phyloP scores from a whole-genome alignment of 1,284 basidiomycete genomes.

The Fomitopsis schrenkii region DNA sequence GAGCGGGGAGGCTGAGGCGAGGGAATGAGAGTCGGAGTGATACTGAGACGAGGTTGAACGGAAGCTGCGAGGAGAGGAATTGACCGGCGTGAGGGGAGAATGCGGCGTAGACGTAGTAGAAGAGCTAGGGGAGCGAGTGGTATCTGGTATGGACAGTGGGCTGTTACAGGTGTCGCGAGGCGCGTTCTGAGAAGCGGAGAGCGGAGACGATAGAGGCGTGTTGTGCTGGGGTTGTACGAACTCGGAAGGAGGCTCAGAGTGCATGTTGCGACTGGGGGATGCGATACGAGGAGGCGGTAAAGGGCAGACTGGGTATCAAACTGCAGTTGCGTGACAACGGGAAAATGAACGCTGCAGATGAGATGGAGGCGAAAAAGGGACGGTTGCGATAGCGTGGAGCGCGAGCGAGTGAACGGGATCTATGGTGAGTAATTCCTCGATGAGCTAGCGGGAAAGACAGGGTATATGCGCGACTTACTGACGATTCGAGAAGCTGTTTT shows the following conservation, averaged over 20 bases:
- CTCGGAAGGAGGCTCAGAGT: neutral
- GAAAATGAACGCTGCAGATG: too few species aligned
- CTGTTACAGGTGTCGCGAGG: neutral
- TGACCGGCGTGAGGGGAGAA: neutral
- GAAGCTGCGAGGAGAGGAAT: constrained; percentile 1
- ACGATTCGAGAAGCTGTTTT: neutral
- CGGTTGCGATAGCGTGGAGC: neutral
- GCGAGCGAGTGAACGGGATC: neutral
- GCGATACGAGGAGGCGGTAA: too few species aligned
- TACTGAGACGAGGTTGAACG: neutral
- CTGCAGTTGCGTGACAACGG: neutral
- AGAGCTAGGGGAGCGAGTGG: constrained; percentile 1
- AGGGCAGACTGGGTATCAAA: neutral
- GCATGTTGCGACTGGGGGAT: neutral
- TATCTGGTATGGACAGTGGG: neutral
- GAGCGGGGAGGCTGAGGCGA: neutral
- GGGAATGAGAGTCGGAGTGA: neutral
- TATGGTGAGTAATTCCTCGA: too few species aligned
- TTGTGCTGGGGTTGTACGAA: neutral
- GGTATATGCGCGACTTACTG: too few species aligned
- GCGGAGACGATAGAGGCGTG: neutral
- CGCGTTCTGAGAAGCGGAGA: neutral
- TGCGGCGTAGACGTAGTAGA: neutral
- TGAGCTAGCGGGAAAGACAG: too few species aligned
- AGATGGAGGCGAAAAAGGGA: neutral